phyloP scores from a whole-genome alignment of 1,284 basidiomycete genomes.

The Marasmius sp. region DNA sequence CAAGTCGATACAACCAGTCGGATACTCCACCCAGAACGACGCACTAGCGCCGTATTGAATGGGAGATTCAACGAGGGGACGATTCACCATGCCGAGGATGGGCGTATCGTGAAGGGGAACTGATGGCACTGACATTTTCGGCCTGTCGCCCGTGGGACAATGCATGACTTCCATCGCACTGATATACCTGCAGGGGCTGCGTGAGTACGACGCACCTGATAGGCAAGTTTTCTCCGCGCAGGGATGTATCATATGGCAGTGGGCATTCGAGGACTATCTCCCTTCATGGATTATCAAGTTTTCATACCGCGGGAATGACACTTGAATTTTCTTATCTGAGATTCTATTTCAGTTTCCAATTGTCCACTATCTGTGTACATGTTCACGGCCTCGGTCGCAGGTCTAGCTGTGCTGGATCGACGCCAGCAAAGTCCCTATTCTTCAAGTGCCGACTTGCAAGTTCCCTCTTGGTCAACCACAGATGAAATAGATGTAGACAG shows the following conservation, averaged over 20 bases:
- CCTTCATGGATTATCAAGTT: too few species aligned
- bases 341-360: neutral
- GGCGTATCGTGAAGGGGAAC: conserved; percentile 38
- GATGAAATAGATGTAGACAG: conserved; percentile 10
- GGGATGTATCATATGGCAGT: too few species aligned
- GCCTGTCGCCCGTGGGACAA: too few species aligned
- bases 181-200: neutral
- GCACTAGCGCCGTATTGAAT: conserved; percentile 55
- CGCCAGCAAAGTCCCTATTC: conserved; percentile 11
- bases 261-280: too few species aligned
- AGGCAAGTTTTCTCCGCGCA: neutral
- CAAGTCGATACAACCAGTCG: conserved; percentile 61
- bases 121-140: neutral
- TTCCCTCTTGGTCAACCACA: conserved; percentile 14
- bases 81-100: conserved; percentile 43
- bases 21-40: conserved; percentile 70
- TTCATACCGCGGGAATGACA: too few species aligned
- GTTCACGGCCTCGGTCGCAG: neutral
- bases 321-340: too few species aligned
- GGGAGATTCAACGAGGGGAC: conserved; percentile 42
- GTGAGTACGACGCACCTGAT: neutral
- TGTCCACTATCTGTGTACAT: neutral
- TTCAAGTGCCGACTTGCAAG: conserved; percentile 11
- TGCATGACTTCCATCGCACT: neutral
- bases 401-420: conserved; percentile 11